Evolutionary conservation across 148 eudicot genomes (phyloP).

Genomic region (Diospyros lotus): DNA sequence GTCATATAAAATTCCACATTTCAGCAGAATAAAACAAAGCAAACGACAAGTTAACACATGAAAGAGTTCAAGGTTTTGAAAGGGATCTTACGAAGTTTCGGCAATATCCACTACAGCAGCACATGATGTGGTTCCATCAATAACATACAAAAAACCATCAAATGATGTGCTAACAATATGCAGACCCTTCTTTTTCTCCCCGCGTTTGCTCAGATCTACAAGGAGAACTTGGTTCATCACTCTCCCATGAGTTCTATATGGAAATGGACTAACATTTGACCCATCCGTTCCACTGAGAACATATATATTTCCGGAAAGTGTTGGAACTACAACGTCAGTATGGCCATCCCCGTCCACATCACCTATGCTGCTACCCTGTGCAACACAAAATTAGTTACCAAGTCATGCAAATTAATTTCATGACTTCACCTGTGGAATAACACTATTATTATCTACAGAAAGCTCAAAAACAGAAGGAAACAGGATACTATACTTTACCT

Average conservation of each 20-base stretch:
- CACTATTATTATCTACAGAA: not conserved
- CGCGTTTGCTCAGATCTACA: slow-evolving; percentile 80
- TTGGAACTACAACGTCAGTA: slow-evolving; percentile 91
- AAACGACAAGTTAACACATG: not conserved
- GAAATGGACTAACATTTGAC: slow-evolving; percentile 73
- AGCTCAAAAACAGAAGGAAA: slow-evolving; percentile 6
- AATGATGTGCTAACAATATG: slow-evolving; percentile 91
- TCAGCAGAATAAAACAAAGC: slow-evolving; percentile 2
- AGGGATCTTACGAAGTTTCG: slow-evolving; percentile 83
- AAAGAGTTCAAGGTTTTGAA: not conserved
- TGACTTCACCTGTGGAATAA: not conserved
- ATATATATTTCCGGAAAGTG: slow-evolving; percentile 82
- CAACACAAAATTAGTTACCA: not conserved
- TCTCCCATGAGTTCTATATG: slow-evolving; percentile 97
- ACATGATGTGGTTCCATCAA: slow-evolving; percentile 94
- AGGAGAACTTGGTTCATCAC: slow-evolving; percentile 94
- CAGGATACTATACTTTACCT: slow-evolving; percentile 39
- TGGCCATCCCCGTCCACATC: slow-evolving; percentile 98
- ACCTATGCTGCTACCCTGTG: slow-evolving; percentile 80
- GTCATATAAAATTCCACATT: slow-evolving; percentile 26
- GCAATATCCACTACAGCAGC: slow-evolving; percentile 99
- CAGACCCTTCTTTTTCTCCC: slow-evolving; percentile 83
- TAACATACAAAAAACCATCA: slow-evolving; percentile 95
- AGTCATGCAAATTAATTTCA: not conserved
- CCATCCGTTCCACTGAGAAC: slow-evolving; percentile 97